phyloP scores from a whole-genome alignment of 2,329 filamentous ascomycete genomes.

The Cryphonectria radicalis region DNA sequence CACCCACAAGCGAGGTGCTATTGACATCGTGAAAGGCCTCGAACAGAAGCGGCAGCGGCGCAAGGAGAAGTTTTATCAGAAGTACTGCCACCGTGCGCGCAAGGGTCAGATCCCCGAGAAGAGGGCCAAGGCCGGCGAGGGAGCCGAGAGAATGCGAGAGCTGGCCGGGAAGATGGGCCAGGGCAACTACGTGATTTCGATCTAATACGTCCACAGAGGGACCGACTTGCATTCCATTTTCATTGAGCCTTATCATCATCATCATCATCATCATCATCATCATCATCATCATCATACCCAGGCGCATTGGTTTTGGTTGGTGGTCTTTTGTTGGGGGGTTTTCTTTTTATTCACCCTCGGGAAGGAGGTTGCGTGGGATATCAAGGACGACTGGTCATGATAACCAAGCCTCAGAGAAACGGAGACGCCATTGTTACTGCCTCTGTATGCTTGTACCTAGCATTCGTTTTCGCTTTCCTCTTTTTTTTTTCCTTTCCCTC shows the following conservation, averaged over 20 bases:
- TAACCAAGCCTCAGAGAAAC: slow-evolving; percentile 30
- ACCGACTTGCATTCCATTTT: slow-evolving; percentile 9
- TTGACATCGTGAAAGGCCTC: slow-evolving; percentile 95
- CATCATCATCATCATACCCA: slow-evolving; percentile 27
- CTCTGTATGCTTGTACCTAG: slow-evolving; percentile 30
- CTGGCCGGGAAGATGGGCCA: slow-evolving; percentile 78
- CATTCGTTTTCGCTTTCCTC: slow-evolving; percentile 32
- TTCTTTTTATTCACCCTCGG: slow-evolving; percentile 23
- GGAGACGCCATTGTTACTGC: slow-evolving; percentile 22
- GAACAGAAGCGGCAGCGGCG: slow-evolving; percentile 93
- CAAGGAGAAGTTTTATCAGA: slow-evolving; percentile 89
- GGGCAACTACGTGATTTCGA: slow-evolving; percentile 77
- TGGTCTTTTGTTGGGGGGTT: not conserved
- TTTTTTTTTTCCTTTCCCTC: slow-evolving; percentile 22
- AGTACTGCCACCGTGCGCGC: slow-evolving; percentile 82
- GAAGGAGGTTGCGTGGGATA: not conserved
- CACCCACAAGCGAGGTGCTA: slow-evolving; percentile 80
- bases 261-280: slow-evolving; percentile 23
- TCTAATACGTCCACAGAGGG: slow-evolving; percentile 48
- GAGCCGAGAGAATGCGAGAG: slow-evolving; percentile 91
- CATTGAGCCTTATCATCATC: not conserved
- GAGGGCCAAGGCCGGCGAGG: slow-evolving; percentile 77
- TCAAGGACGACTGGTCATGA: slow-evolving; percentile 32
- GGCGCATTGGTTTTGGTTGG: slow-evolving; percentile 12
- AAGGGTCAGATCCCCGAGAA: slow-evolving; percentile 67